A percentile compares a stretch with the other conserved stretches of the same genome.
Evolutionary conservation across 192 early-diverging fungal genomes (phyloP).

Genomic region (Entomortierella parvispora): DNA sequence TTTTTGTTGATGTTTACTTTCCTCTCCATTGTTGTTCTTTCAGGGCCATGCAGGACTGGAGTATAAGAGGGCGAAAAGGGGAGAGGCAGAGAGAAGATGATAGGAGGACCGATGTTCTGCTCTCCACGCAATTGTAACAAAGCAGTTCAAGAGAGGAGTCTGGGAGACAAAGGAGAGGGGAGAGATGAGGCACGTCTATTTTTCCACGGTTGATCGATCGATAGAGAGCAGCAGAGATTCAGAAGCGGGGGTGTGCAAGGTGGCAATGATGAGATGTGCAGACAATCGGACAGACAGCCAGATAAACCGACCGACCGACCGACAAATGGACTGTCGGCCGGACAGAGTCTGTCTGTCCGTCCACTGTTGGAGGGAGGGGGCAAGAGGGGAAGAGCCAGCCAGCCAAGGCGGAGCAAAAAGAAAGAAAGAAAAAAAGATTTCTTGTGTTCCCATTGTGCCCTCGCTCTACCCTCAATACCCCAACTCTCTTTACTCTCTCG

Average conservation of each 20-base stretch:
- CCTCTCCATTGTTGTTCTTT: neutral
- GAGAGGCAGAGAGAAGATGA: neutral
- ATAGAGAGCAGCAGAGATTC: neutral
- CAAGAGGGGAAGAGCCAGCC: neutral
- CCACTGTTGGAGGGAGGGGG: neutral
- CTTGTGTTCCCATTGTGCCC: neutral
- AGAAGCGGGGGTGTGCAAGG: neutral
- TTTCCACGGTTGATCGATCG: conserved; percentile 1
- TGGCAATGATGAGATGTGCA: no score
- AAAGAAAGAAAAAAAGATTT: no score
- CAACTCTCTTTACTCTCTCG: no score
- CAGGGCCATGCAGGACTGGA: neutral
- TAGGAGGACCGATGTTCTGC: neutral
- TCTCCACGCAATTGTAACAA: neutral
- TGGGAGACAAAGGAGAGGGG: neutral
- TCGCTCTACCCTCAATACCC: no score
- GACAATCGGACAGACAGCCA: no score
- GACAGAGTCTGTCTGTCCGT: no score
- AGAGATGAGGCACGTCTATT: no score
- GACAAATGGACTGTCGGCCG: no score
- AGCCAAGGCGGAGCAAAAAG: neutral
- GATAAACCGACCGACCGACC: no score
- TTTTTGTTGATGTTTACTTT: neutral
- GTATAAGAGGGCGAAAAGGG: neutral
- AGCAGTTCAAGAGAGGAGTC: neutral